Percentiles rank a stretch among this genome's conserved stretches.
These are phyloP conservation scores for Parvularia atlantis DNA, from an alignment of 78 protist species.

Conservation along the genomic window DNA sequence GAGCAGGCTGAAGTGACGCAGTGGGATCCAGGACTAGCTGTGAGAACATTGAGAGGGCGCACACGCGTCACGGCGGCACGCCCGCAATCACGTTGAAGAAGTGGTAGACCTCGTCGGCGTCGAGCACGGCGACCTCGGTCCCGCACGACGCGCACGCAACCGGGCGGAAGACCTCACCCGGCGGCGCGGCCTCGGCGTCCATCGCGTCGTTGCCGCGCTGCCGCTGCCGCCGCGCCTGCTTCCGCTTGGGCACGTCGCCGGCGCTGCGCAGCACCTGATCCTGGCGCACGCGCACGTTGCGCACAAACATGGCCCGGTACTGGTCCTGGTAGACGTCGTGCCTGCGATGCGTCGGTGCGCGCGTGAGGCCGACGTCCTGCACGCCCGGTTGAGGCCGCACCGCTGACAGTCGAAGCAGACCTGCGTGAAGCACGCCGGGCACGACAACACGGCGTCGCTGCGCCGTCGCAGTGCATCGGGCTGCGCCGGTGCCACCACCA, in stretches of 20 bases:
- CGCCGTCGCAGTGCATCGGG: background rate
- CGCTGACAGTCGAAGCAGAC: slow-evolving; percentile 18
- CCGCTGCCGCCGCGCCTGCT: background rate
- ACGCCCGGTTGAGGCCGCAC: background rate
- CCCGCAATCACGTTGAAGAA: slow-evolving; percentile 33
- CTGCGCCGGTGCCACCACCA: background rate
- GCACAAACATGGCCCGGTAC: slow-evolving; percentile 22
- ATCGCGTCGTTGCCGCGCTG: background rate
- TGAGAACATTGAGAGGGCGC: too few relatives aligned
- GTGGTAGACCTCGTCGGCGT: slow-evolving; percentile 32
- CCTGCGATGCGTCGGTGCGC: background rate
- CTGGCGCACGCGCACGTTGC: background rate
- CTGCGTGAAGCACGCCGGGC: slow-evolving; percentile 15
- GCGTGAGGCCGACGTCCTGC: background rate
- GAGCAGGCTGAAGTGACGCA: too few relatives aligned
- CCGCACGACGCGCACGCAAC: slow-evolving; percentile 20
- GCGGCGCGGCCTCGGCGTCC: background rate
- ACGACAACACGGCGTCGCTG: slow-evolving; percentile 9
- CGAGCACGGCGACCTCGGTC: slow-evolving; percentile 29
- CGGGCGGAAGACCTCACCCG: slow-evolving; percentile 1
- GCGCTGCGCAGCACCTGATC: background rate
- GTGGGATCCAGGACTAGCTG: too few relatives aligned
- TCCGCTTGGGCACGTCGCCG: background rate
- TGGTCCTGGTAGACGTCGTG: slow-evolving; percentile 5
- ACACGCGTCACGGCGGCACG: too few relatives aligned